These are phyloP conservation scores for Eucalyptus brandiana DNA, from an alignment of 345 rosid species.

Conservation along the genomic window DNA sequence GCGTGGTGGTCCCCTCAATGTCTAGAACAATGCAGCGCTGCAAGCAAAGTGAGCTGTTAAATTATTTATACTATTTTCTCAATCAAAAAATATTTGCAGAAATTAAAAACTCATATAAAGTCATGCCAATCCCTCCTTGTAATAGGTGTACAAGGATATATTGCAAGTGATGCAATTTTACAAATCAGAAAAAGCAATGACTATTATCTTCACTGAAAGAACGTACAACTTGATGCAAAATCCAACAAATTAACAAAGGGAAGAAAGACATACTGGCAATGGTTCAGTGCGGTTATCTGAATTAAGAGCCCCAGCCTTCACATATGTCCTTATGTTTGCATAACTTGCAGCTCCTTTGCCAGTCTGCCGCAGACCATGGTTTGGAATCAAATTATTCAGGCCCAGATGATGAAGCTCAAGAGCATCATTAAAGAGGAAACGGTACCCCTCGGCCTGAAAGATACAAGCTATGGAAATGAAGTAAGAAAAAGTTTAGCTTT, in stretches of 20 bases:
- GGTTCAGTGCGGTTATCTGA: conserved; percentile 27
- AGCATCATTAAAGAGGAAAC: conserved; percentile 82
- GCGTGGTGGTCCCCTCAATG: conserved; percentile 97
- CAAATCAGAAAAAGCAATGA: background rate
- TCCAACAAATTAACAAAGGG: background rate
- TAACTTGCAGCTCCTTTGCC: conserved; percentile 15
- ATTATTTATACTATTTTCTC: background rate
- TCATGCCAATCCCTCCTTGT: background rate
- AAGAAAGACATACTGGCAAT: conserved; percentile 24
- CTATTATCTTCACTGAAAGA: background rate
- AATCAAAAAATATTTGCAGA: background rate
- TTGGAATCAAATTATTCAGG: conserved; percentile 54
- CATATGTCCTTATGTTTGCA: conserved; percentile 6
- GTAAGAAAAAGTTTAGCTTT: background rate
- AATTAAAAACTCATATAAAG: background rate
- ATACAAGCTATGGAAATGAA: background rate
- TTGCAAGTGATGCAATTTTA: background rate
- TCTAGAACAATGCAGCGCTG: conserved; percentile 88
- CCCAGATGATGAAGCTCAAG: conserved; percentile 78
- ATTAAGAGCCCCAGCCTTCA: conserved; percentile 23
- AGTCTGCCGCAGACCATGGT: conserved; percentile 43
- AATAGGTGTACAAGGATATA: background rate
- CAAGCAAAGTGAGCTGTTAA: conserved; percentile 5
- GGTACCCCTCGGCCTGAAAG: conserved; percentile 78
- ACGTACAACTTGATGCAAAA: background rate